Evolutionary conservation across 2,329 filamentous ascomycete species (phyloP).

Genomic region (Stachybotrys elegans): DNA sequence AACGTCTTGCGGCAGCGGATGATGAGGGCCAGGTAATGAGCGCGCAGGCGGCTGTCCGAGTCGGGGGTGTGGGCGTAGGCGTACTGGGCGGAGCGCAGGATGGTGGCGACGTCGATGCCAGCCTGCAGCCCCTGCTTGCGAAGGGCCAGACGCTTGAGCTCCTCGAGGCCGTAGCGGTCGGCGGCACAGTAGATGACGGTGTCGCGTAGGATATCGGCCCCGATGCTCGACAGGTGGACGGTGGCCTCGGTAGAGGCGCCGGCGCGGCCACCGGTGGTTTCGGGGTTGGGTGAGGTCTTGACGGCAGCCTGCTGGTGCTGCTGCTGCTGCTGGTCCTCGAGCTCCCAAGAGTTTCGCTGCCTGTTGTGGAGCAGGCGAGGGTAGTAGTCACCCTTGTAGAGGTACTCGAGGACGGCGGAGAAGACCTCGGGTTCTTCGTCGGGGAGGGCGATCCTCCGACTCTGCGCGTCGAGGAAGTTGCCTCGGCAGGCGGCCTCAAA

Average conservation of each 20-base stretch:
- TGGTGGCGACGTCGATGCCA: slow-evolving; percentile 86
- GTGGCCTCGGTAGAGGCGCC: slow-evolving; percentile 43
- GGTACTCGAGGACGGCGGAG: slow-evolving; percentile 89
- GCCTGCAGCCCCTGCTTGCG: slow-evolving; percentile 92
- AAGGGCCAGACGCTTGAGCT: slow-evolving; percentile 85
- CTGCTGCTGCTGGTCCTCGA: slow-evolving; percentile 57
- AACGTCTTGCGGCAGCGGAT: slow-evolving; percentile 97
- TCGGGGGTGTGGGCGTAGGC: slow-evolving; percentile 94
- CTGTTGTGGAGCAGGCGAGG: slow-evolving; percentile 84
- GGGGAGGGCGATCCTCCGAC: slow-evolving; percentile 69
- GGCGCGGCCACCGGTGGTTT: slow-evolving; percentile 39
- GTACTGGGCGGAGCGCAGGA: slow-evolving; percentile 88
- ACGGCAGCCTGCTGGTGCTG: slow-evolving; percentile 36
- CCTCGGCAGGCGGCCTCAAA: slow-evolving; percentile 69
- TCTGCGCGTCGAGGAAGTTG: slow-evolving; percentile 69
- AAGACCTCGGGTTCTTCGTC: slow-evolving; percentile 87
- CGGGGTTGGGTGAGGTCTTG: slow-evolving; percentile 49
- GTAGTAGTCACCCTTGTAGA: slow-evolving; percentile 96
- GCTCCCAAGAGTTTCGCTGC: slow-evolving; percentile 80
- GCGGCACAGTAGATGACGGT: slow-evolving; percentile 93
- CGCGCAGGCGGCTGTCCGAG: slow-evolving; percentile 85
- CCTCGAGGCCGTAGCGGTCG: slow-evolving; percentile 84
- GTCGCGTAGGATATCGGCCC: slow-evolving; percentile 78
- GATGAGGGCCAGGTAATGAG: slow-evolving; percentile 95
- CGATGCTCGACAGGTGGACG: slow-evolving; percentile 69